phyloP scores from a whole-genome alignment of 2,329 filamentous ascomycete species.

The Corniculantispora saksenae region DNA sequence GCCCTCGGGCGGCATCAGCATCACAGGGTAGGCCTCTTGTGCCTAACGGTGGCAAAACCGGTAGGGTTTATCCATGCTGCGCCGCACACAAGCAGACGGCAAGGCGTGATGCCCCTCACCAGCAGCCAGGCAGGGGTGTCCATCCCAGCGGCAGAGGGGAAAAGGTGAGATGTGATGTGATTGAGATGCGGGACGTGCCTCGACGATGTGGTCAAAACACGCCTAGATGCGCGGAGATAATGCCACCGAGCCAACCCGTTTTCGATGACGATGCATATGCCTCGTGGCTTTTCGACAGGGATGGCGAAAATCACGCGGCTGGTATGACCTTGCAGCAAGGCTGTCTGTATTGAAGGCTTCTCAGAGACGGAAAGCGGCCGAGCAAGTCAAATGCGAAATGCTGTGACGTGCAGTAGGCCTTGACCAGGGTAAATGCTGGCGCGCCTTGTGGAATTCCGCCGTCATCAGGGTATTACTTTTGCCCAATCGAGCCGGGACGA shows the following conservation, averaged over 20 bases:
- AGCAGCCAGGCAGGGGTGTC: not conserved
- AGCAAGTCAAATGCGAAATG: not conserved
- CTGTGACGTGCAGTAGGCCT: not conserved
- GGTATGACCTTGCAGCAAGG: not conserved
- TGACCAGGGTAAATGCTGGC: not conserved
- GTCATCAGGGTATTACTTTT: not conserved
- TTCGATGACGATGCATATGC: not conserved
- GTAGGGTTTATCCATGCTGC: not conserved
- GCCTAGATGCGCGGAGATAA: not conserved
- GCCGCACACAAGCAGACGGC: not conserved
- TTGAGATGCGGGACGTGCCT: not conserved
- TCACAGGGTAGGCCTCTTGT: not conserved
- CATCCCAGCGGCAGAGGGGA: not conserved
- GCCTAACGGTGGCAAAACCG: not conserved
- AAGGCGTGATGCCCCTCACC: not conserved
- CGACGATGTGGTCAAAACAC: not conserved
- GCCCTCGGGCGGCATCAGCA: not conserved
- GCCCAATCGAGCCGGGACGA: not conserved
- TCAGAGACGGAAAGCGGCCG: not conserved
- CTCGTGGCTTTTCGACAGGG: not conserved
- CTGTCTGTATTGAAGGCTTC: not conserved
- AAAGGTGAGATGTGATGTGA: not conserved
- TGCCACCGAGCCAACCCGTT: not conserved
- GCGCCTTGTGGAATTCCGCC: not conserved
- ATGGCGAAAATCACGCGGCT: not conserved